Conservation (phyloP, 208 protist genomes). For the Vickermania ingenoplastis region DNA sequence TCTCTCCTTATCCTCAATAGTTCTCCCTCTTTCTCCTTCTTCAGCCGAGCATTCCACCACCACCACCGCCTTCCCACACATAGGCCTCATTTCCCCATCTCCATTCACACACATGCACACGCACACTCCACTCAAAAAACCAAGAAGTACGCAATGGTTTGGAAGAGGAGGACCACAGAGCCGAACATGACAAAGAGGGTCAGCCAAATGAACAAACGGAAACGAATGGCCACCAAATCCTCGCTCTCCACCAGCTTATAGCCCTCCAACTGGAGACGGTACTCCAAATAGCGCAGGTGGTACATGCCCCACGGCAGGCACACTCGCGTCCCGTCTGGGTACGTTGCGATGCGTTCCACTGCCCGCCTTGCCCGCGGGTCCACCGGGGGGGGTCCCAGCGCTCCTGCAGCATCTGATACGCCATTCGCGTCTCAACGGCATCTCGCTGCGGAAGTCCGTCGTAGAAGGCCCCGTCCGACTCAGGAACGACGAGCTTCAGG, state of each 20-base stretch:
- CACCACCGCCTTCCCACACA: too few species aligned
- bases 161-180: conserved; percentile 24
- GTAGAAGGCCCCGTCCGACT: conserved; percentile 49
- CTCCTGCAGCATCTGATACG: conserved; percentile 77
- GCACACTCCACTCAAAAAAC: conserved; percentile 5
- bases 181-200: conserved; percentile 16
- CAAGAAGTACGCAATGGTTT: conserved; percentile 30
- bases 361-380: conserved; percentile 72
- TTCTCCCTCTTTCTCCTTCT: too few species aligned
- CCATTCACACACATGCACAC: too few species aligned
- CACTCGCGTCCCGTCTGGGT: conserved; percentile 46
- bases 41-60: too few species aligned
- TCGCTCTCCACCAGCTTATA: conserved; percentile 37
- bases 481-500: conserved; percentile 36
- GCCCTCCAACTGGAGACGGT: conserved; percentile 55
- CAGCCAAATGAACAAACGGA: conserved; percentile 34
- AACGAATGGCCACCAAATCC: conserved; percentile 53
- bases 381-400: conserved; percentile 50
- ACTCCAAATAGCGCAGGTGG: conserved; percentile 77
- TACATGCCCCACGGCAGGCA: conserved; percentile 76
- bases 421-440: conserved; percentile 73
- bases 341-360: conserved; percentile 63
- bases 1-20: too few species aligned
- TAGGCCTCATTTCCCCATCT: too few species aligned
- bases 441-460: conserved; percentile 69